phyloP scores from a whole-genome alignment of 805 yeast genomes.

The Isabelozyma heimii region DNA sequence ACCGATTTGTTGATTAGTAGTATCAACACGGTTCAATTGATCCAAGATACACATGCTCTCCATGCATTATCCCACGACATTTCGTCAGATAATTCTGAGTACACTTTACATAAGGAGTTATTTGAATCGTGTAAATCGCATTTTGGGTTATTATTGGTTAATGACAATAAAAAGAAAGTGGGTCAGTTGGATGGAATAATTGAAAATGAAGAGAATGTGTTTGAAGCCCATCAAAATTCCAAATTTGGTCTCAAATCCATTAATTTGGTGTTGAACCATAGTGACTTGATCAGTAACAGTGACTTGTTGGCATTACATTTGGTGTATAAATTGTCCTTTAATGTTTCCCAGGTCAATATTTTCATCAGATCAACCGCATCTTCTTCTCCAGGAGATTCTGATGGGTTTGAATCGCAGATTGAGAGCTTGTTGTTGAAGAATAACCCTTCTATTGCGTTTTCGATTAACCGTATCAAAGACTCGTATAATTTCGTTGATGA shows the following conservation, averaged over 20 bases:
- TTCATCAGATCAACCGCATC: constrained; percentile 12
- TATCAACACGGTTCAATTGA: constrained; percentile 11
- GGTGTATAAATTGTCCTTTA: constrained; percentile 17
- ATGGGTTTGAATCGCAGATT: constrained; percentile 13
- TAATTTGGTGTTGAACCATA: constrained; percentile 28
- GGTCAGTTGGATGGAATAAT: background rate
- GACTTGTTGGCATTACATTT: constrained; percentile 32
- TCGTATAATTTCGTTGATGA: constrained; percentile 8
- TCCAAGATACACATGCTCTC: background rate
- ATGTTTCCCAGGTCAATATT: constrained; percentile 13
- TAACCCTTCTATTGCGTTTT: constrained; percentile 8
- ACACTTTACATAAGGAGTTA: constrained; percentile 22
- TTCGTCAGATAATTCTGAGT: constrained; percentile 6
- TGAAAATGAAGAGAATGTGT: constrained; percentile 3
- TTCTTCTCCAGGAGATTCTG: constrained; percentile 8
- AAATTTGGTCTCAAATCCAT: constrained; percentile 10
- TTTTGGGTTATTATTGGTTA: constrained; percentile 30
- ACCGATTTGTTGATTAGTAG: constrained; percentile 27
- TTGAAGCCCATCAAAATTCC: background rate
- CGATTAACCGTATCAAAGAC: constrained; percentile 13
- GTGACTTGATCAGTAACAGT: constrained; percentile 29
- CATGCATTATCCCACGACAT: background rate
- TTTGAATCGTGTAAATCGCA: constrained; percentile 24
- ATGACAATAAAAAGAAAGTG: constrained; percentile 7
- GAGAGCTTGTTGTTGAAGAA: constrained; percentile 6